A percentile compares a stretch with the other conserved stretches of the same genome.
Evolutionary conservation across 768 basidiomycete species (phyloP).

Genomic region (Rhizopogon vinicolor): DNA sequence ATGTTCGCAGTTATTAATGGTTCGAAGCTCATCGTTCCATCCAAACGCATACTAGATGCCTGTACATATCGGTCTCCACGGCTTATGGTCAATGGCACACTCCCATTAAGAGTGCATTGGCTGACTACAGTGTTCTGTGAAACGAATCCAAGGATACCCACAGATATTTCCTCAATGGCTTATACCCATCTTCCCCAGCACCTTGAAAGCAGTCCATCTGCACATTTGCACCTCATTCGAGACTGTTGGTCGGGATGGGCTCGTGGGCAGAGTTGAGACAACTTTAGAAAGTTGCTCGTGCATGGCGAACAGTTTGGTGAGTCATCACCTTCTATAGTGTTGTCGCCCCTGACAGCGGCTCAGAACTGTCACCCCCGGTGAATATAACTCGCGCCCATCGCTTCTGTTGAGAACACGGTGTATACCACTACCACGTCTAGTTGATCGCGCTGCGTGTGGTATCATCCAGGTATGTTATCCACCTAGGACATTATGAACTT

Average conservation of each 20-base stretch:
- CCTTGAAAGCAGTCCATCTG: background rate
- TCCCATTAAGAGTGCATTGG: too few relatives aligned
- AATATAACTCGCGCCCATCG: background rate
- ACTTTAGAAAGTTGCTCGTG: background rate
- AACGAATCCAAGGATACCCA: background rate
- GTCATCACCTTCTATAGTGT: background rate
- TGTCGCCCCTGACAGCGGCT: background rate
- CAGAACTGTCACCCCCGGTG: background rate
- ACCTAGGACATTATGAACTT: background rate
- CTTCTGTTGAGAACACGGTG: background rate
- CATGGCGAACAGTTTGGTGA: background rate
- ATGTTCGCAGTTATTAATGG: too few relatives aligned
- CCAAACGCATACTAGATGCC: too few relatives aligned
- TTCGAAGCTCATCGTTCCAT: too few relatives aligned
- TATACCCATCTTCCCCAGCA: background rate
- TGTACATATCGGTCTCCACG: too few relatives aligned
- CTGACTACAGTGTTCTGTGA: too few relatives aligned
- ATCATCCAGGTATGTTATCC: background rate
- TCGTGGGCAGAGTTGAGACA: background rate
- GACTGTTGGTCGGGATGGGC: background rate
- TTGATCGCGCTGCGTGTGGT: background rate
- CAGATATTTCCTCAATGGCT: background rate
- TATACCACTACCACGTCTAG: too few relatives aligned
- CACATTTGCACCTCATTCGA: background rate
- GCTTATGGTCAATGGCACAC: too few relatives aligned